Evolutionary conservation across 139 green algal genomes (phyloP).

Genomic region (Desmodesmus armatus): DNA sequence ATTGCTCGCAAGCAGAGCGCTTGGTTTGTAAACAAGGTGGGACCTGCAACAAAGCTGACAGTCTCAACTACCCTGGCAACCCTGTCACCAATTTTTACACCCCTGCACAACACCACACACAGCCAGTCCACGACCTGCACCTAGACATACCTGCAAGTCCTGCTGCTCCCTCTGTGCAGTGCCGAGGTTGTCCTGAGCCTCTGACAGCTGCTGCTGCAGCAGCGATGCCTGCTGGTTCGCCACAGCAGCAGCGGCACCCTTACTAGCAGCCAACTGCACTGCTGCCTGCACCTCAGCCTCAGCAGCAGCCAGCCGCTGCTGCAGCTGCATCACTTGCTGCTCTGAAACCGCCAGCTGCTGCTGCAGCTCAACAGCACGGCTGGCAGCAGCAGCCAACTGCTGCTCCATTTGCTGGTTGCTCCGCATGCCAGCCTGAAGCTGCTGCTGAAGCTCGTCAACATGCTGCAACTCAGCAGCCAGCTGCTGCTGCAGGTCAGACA

Average conservation of each 20-base stretch:
- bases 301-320: neutral
- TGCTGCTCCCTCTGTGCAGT: too few relatives aligned
- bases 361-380: neutral
- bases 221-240: neutral
- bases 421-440: neutral
- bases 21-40: too few relatives aligned
- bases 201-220: neutral
- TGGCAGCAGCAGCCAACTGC: neutral
- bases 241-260: neutral
- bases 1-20: too few relatives aligned
- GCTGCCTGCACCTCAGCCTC: neutral
- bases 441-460: neutral
- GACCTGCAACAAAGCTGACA: too few relatives aligned
- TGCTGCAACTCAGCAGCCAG: neutral
- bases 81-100: too few relatives aligned
- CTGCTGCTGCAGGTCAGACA: constrained; percentile 28
- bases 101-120: too few relatives aligned
- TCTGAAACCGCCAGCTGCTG: neutral
- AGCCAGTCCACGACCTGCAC: too few relatives aligned
- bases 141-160: too few relatives aligned
- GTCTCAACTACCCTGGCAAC: too few relatives aligned
- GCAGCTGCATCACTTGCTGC: neutral
- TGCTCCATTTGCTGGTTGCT: neutral
- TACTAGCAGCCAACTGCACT: neutral
- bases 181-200: neutral